These are phyloP conservation scores for Colletotrichum salicis DNA, from an alignment of 2,329 filamentous ascomycete genomes.

Conservation along the genomic window DNA sequence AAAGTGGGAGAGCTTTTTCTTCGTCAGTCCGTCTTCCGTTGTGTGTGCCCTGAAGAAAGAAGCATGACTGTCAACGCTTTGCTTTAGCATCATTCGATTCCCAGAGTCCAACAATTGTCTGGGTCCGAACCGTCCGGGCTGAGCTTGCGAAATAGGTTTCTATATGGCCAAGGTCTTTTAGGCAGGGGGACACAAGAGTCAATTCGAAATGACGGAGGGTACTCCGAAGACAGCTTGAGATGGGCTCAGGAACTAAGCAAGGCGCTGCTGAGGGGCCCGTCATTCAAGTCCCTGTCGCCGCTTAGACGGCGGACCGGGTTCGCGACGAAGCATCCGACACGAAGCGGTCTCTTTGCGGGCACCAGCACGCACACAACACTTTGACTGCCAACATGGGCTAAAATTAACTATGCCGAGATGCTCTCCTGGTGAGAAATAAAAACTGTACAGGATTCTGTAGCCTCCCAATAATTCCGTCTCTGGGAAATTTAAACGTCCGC, in stretches of 20 bases:
- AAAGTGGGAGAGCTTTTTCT: conserved; percentile 30
- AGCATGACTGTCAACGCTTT: background rate
- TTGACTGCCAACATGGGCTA: conserved; percentile 6
- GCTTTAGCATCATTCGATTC: background rate
- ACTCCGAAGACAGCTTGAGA: background rate
- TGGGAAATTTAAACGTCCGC: conserved; percentile 17
- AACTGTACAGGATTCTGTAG: conserved; percentile 16
- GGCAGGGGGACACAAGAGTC: background rate
- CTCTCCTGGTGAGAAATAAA: conserved; percentile 3
- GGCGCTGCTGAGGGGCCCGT: conserved; percentile 9
- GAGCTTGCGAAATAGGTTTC: background rate
- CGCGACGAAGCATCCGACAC: conserved; percentile 2
- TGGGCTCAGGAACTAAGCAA: background rate
- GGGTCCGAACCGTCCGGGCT: background rate
- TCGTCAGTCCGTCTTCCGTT: conserved; percentile 8
- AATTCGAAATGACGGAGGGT: background rate
- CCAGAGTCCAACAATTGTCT: background rate
- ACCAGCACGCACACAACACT: conserved; percentile 17
- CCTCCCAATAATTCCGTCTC: conserved; percentile 12
- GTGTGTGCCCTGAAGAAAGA: background rate
- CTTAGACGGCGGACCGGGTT: conserved; percentile 24
- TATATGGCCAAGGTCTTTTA: background rate
- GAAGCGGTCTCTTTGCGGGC: conserved; percentile 7
- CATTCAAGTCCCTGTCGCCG: conserved; percentile 26
- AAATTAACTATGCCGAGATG: conserved; percentile 24